A percentile compares a stretch with the other conserved stretches of the same genome.
Conservation (phyloP, 768 basidiomycete genomes). For the Tricholoma flavovirens region DNA sequence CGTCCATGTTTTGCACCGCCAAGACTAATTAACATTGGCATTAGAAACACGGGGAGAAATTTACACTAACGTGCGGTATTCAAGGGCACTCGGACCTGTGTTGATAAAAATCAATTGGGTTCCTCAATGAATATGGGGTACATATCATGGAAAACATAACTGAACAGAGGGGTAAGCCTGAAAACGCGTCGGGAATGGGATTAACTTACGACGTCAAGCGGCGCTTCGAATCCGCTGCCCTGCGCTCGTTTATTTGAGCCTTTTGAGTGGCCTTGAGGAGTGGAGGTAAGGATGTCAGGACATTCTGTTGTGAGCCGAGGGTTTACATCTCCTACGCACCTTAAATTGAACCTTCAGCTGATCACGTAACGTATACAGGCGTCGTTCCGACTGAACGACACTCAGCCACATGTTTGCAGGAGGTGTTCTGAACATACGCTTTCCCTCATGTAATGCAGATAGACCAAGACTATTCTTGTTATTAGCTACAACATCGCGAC, state of each 20-base stretch:
- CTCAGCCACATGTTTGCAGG: neutral
- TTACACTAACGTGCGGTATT: conserved; percentile 43
- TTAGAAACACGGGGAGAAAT: neutral
- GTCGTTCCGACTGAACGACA: conserved; percentile 53
- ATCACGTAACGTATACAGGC: conserved; percentile 62
- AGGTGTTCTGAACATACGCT: conserved; percentile 32
- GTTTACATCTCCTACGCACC: conserved; percentile 36
- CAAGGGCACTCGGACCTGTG: conserved; percentile 55
- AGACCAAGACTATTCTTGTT: conserved; percentile 56
- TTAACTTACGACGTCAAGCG: conserved; percentile 49
- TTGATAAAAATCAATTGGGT: neutral
- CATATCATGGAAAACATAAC: conserved; percentile 49
- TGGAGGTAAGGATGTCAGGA: neutral
- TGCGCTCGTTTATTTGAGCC: conserved; percentile 66
- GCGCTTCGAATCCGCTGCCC: conserved; percentile 59
- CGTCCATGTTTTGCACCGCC: conserved; percentile 76
- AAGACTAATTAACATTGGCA: conserved; percentile 30
- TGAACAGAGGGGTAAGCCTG: conserved; percentile 10
- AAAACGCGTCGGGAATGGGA: neutral
- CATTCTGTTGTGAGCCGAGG: conserved; percentile 22
- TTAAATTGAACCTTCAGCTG: conserved; percentile 73
- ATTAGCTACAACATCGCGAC: conserved; percentile 9
- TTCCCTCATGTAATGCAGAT: conserved; percentile 65
- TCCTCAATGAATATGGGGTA: neutral
- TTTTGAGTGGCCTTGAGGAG: conserved; percentile 51